A percentile compares a stretch with the other conserved stretches of the same genome.
Conservation (phyloP, 2,329 filamentous ascomycete genomes). For the Cadophora malorum region DNA sequence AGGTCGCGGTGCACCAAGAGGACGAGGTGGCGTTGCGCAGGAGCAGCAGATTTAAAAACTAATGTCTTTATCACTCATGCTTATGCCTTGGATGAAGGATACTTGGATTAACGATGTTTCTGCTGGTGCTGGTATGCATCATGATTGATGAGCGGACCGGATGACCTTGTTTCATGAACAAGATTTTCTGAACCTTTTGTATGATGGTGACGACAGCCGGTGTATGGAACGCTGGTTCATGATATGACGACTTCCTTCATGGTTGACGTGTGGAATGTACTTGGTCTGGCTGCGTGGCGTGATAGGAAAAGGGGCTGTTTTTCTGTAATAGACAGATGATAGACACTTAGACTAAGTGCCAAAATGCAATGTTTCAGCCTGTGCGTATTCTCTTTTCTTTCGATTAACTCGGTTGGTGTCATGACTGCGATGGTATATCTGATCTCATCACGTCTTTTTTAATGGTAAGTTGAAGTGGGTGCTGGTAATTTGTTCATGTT, state of each 20-base stretch:
- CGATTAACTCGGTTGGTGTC: too few relatives aligned
- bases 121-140: neutral
- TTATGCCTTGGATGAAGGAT: neutral
- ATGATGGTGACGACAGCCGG: constrained; percentile 11
- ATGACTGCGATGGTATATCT: too few relatives aligned
- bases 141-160: neutral
- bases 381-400: neutral
- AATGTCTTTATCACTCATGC: neutral
- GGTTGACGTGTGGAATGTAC: neutral
- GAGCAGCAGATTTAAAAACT: neutral
- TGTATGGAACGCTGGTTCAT: neutral
- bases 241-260: neutral
- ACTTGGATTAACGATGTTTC: neutral
- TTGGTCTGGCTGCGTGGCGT: neutral
- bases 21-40: constrained; percentile 18
- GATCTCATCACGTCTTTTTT: too few relatives aligned
- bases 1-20: constrained; percentile 35
- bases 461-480: too few relatives aligned
- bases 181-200: neutral
- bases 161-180: neutral
- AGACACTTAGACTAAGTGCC: constrained; percentile 3
- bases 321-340: constrained; percentile 5
- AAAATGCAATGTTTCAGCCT: constrained; percentile 15
- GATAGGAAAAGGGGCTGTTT: neutral
- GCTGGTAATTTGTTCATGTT: too few relatives aligned